Conservation (phyloP, 805 yeast species). For the Pichia deserticola region DNA sequence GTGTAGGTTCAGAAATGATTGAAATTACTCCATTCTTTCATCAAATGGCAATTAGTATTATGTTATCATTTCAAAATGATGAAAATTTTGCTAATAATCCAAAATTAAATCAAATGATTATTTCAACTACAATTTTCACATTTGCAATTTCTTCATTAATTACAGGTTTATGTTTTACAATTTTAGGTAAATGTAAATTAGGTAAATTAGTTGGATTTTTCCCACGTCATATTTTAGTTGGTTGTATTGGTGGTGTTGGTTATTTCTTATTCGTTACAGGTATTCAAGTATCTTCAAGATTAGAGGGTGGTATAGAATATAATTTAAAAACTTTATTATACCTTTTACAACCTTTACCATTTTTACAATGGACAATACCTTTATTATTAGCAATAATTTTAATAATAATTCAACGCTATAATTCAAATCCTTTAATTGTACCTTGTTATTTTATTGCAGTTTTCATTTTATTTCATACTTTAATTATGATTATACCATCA, state of each 20-base stretch:
- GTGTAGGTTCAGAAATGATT: constrained; percentile 98
- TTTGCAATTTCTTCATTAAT: constrained; percentile 77
- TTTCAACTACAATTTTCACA: constrained; percentile 69
- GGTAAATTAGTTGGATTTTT: constrained; percentile 91
- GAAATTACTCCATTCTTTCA: constrained; percentile 99
- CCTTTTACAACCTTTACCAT: constrained; percentile 34
- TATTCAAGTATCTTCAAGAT: constrained; percentile 78
- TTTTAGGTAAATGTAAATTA: constrained; percentile 68
- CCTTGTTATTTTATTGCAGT: constrained; percentile 75
- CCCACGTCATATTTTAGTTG: constrained; percentile 92
- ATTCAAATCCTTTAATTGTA: constrained; percentile 61
- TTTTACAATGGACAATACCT: constrained; percentile 69
- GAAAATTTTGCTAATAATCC: constrained; percentile 46
- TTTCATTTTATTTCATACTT: constrained; percentile 59
- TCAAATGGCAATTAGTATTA: constrained; percentile 76
- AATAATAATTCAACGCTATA: constrained; percentile 50
- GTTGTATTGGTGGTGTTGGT: constrained; percentile 98
- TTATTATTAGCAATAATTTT: constrained; percentile 53
- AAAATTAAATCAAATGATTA: constrained; percentile 2
- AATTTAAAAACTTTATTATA: constrained; percentile 46
- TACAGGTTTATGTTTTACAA: constrained; percentile 76
- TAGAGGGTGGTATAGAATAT: constrained; percentile 68
- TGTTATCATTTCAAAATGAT: constrained; percentile 36
- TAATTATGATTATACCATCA: constrained; percentile 57
- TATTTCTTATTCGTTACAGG: constrained; percentile 88